Percentiles rank a stretch among this genome's conserved stretches.
These are phyloP conservation scores for Fusarium sp. DNA, from an alignment of 2,329 filamentous ascomycete species.

Conservation along the genomic window DNA sequence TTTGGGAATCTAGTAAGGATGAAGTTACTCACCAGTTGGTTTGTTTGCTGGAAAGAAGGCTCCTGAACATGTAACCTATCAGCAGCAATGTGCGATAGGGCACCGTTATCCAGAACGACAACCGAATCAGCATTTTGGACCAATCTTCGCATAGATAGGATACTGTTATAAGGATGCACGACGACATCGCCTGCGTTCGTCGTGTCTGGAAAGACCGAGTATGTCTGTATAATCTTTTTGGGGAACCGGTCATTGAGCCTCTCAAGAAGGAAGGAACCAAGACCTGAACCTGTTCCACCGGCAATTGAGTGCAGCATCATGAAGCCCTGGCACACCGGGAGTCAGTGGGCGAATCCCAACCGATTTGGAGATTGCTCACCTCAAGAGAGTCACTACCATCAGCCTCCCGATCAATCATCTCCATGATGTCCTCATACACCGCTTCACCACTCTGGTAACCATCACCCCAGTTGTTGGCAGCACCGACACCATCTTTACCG, in stretches of 20 bases:
- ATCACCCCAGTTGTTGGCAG: conserved; percentile 98
- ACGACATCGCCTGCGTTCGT: conserved; percentile 90
- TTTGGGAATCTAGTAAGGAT: too few relatives aligned
- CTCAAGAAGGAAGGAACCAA: conserved; percentile 95
- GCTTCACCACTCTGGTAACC: conserved; percentile 93
- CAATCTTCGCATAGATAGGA: conserved; percentile 89
- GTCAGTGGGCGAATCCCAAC: conserved; percentile 1
- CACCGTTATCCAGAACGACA: conserved; percentile 96
- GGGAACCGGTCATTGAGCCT: conserved; percentile 96
- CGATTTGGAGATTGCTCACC: conserved; percentile 52
- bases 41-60: conserved; percentile 96
- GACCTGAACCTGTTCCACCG: conserved; percentile 93
- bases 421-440: conserved; percentile 96
- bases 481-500: conserved; percentile 91
- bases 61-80: conserved; percentile 95
- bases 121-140: conserved; percentile 98
- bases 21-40: conserved; percentile 78
- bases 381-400: conserved; percentile 98
- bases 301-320: conserved; percentile 99
- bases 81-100: conserved; percentile 91
- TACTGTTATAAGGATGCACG: conserved; percentile 97
- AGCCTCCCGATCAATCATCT: conserved; percentile 99
- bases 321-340: conserved; percentile 73
- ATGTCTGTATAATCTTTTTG: conserved; percentile 99
- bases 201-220: conserved; percentile 97